These are phyloP conservation scores for Extremus antarcticus DNA, from an alignment of 495 filamentous ascomycete species.

Conservation along the genomic window DNA sequence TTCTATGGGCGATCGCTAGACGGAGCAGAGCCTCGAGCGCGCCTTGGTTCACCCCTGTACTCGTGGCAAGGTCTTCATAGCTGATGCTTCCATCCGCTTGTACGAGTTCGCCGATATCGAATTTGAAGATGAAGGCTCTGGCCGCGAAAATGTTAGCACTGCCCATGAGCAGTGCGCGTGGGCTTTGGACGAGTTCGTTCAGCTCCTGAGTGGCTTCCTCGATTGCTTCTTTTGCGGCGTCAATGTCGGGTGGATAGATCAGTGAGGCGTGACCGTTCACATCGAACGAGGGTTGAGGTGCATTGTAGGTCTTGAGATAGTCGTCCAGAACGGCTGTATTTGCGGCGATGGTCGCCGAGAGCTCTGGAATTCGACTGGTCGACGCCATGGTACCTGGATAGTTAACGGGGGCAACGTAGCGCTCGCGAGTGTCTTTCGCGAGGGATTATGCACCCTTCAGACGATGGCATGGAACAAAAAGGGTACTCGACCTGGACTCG, in stretches of 20 bases:
- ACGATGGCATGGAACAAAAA: too few species aligned
- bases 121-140: conserved; percentile 16
- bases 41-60: conserved; percentile 7
- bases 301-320: background rate
- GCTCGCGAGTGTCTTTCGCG: too few species aligned
- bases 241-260: background rate
- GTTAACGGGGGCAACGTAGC: too few species aligned
- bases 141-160: background rate
- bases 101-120: conserved; percentile 20
- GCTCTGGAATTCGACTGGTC: background rate
- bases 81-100: conserved; percentile 15
- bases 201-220: conserved; percentile 1
- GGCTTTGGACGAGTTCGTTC: background rate
- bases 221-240: background rate
- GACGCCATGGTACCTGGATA: too few species aligned
- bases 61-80: conserved; percentile 13
- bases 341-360: background rate
- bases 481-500: too few species aligned
- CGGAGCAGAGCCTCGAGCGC: conserved; percentile 22
- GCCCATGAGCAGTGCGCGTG: background rate
- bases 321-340: conserved; percentile 4
- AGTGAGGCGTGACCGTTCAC: background rate
- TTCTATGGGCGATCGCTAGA: conserved; percentile 20
- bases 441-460: too few species aligned
- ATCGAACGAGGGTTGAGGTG: background rate